Conservation (phyloP, 73 alveolate species). For the Tetrahymena borealis region DNA sequence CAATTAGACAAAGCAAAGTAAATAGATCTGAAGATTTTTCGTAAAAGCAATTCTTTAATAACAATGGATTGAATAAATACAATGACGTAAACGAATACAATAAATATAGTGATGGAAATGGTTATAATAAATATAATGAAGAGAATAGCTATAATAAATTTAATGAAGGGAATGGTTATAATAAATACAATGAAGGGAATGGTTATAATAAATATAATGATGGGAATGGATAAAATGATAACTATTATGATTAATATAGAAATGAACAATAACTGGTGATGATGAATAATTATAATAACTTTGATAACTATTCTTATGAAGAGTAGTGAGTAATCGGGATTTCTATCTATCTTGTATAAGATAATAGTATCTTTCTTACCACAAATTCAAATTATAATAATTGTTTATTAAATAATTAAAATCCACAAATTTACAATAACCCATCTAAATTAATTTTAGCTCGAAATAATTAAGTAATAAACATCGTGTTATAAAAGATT, state of each 20-base stretch:
- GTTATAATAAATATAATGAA: background rate
- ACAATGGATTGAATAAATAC: background rate
- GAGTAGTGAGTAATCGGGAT: too few species aligned
- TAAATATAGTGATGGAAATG: background rate
- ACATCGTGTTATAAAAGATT: too few species aligned
- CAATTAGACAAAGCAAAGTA: background rate
- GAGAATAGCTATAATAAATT: background rate
- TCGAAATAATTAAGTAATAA: too few species aligned
- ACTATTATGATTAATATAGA: background rate
- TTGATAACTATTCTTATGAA: background rate
- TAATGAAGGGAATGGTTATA: background rate
- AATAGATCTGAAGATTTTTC: background rate
- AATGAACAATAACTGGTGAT: background rate
- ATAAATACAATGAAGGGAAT: background rate
- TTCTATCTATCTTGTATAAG: too few species aligned
- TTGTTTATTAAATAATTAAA: too few species aligned
- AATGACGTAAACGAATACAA: background rate
- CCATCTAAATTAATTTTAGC: too few species aligned
- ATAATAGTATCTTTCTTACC: too few species aligned
- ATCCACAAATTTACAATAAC: too few species aligned
- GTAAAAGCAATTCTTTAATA: background rate
- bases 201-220: background rate
- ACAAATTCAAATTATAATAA: too few species aligned
- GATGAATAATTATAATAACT: background rate
- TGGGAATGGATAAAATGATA: background rate